phyloP scores from a whole-genome alignment of 192 early-diverging fungal species.

The Coemansia sp. region DNA sequence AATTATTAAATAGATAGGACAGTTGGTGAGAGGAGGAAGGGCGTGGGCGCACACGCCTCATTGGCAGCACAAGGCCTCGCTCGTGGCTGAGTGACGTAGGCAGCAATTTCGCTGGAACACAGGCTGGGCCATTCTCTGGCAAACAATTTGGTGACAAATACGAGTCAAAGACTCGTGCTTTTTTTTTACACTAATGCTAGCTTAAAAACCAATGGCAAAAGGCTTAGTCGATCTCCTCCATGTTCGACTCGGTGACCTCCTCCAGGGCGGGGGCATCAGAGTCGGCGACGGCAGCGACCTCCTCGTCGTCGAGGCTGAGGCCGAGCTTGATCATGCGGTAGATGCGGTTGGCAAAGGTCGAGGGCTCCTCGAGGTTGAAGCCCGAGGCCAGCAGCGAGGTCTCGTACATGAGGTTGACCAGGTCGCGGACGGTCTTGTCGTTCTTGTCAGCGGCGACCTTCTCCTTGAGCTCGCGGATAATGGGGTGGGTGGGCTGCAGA shows the following conservation, averaged over 20 bases:
- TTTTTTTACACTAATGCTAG: background rate
- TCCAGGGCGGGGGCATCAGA: constrained; percentile 54
- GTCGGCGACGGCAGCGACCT: constrained; percentile 43
- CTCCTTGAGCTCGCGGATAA: constrained; percentile 90
- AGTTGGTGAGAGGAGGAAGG: background rate
- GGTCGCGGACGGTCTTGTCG: constrained; percentile 98
- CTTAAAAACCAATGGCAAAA: background rate
- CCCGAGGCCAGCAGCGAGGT: constrained; percentile 94
- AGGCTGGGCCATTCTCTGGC: background rate
- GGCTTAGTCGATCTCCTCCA: constrained; percentile 73
- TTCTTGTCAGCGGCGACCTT: constrained; percentile 95
- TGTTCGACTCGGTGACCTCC: constrained; percentile 60
- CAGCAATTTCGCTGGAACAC: background rate
- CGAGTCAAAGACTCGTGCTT: background rate
- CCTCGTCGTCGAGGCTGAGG: constrained; percentile 91
- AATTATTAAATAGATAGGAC: background rate
- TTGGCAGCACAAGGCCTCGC: background rate
- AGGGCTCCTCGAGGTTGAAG: constrained; percentile 95
- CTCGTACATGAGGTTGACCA: constrained; percentile 93
- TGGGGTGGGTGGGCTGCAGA: constrained; percentile 94
- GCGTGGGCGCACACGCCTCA: background rate
- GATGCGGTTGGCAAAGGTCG: constrained; percentile 89
- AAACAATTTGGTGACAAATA: background rate
- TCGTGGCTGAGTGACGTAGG: background rate
- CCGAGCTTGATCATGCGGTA: constrained; percentile 99